Evolutionary conservation across 1,284 basidiomycete genomes (phyloP).

Genomic region (Marasmius sp.): DNA sequence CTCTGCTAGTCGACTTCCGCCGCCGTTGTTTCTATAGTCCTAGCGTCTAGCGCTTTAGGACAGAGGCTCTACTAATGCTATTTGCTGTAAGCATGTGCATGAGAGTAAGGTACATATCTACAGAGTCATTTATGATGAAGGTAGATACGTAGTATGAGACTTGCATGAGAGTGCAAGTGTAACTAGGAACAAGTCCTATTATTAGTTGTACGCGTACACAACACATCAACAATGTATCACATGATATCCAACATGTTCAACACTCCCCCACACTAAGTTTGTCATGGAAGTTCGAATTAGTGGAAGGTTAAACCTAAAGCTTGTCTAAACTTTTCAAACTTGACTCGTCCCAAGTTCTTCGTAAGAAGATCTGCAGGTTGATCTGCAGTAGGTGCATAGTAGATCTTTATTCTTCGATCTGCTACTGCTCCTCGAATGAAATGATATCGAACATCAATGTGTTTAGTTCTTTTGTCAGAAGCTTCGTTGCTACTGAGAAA

Average conservation of each 20-base stretch:
- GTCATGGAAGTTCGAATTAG: background rate
- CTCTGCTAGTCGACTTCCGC: too few species aligned
- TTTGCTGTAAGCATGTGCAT: too few species aligned
- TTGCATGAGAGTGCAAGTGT: too few species aligned
- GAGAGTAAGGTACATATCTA: too few species aligned
- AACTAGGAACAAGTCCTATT: too few species aligned
- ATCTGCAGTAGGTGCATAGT: background rate
- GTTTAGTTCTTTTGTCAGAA: conserved; percentile 32
- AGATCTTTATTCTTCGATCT: background rate
- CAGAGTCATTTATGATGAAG: too few species aligned
- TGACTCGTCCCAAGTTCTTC: background rate
- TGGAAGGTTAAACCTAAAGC: background rate
- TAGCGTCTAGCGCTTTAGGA: too few species aligned
- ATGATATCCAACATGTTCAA: background rate
- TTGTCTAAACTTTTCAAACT: background rate
- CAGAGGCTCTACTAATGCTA: too few species aligned
- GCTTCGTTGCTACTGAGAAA: conserved; percentile 29
- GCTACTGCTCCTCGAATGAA: conserved; percentile 28
- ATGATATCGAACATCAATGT: conserved; percentile 40
- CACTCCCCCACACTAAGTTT: background rate
- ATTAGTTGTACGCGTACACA: too few species aligned
- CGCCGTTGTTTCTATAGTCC: too few species aligned
- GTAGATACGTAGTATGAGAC: too few species aligned
- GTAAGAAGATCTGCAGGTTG: background rate
- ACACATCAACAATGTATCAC: too few species aligned